Evolutionary conservation across 768 basidiomycete genomes (phyloP).

Genomic region (Rhizopogon vulgaris): DNA sequence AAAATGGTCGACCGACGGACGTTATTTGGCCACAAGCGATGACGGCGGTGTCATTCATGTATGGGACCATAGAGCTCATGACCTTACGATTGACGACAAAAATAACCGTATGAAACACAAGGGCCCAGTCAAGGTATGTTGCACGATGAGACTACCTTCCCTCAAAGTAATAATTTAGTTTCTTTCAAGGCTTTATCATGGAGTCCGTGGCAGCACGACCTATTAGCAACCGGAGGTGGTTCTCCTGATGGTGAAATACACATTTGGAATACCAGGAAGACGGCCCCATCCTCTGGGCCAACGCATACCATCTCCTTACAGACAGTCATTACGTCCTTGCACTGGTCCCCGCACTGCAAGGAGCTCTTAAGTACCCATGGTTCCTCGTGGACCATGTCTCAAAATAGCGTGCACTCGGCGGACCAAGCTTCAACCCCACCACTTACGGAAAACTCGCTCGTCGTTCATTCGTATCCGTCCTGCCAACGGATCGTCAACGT

Average conservation of each 20-base stretch:
- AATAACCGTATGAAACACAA: slow-evolving; percentile 36
- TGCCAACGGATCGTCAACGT: slow-evolving; percentile 46
- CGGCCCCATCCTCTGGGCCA: slow-evolving; percentile 41
- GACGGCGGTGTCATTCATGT: slow-evolving; percentile 34
- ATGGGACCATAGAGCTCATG: slow-evolving; percentile 37
- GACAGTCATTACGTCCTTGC: slow-evolving; percentile 54
- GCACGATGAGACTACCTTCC: background rate
- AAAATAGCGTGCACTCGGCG: slow-evolving; percentile 12
- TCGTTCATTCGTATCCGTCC: slow-evolving; percentile 50
- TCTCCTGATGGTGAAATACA: slow-evolving; percentile 55
- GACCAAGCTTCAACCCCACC: slow-evolving; percentile 14
- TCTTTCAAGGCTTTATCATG: slow-evolving; percentile 56
- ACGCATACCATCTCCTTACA: slow-evolving; percentile 36
- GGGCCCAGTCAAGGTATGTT: slow-evolving; percentile 37
- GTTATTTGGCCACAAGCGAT: slow-evolving; percentile 35
- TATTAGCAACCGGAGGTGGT: slow-evolving; percentile 63
- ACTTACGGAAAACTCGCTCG: slow-evolving; percentile 34
- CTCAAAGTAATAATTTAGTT: background rate
- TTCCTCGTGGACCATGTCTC: slow-evolving; percentile 21
- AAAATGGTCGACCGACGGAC: slow-evolving; percentile 35
- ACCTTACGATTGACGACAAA: slow-evolving; percentile 25
- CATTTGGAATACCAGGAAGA: slow-evolving; percentile 39
- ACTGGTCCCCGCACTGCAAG: slow-evolving; percentile 74
- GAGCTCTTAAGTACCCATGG: slow-evolving; percentile 83
- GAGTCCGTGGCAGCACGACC: slow-evolving; percentile 67